Evolutionary conservation across 2,329 filamentous ascomycete genomes (phyloP), one percentile per base, ranked within the genome.

Genomic region (Diaporthe citri): DNA sequence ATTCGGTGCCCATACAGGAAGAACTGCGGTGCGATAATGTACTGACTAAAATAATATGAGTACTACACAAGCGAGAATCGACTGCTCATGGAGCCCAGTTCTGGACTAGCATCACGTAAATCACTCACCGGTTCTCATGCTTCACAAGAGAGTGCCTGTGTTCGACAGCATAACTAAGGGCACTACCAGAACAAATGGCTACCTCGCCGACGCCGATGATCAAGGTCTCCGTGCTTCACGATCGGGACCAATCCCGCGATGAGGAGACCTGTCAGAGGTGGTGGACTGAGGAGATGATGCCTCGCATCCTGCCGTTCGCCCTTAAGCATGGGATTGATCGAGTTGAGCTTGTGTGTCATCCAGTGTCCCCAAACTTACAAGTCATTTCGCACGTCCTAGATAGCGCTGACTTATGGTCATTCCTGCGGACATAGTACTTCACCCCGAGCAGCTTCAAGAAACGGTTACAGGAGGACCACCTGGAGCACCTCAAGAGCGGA

Each of bases 231-330:
- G 72, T 70, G 6, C 55, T 60, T 36, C 67, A 74, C 41, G 70
- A 71, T 60, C 59, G 72, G 17, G 59, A 72, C 55, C 55, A 46
- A 20, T 64, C 62, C 3, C 62, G 52, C 34, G 60, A 74, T 28
- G 76, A 77, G 59, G 75, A 74, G 41, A 71, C 62, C 12, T 77
- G 57, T 52, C 48, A 36, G 17, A 75, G 75, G 34, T 76, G 76
- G 73, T 77, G 75, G 56, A 71, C 41, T 7, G 73, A 74, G 60
- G 75, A 76, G 62, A 73, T 74, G 9, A 71, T 76, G 7, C 76
- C 74, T n/a, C 55, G 64, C 8, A 72, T 77, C 48, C 72, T 77
- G 25, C 74, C 74, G 20, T 22, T 76, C 5, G 76, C 56, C 28
- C 69, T 75, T 15, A 71, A 39, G 43, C 60, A 75, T 69, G 76